A percentile compares a stretch with the other conserved stretches of the same genome.
Conservation (phyloP, 306 rosid genomes). For the Potentilla sterilis region DNA sequence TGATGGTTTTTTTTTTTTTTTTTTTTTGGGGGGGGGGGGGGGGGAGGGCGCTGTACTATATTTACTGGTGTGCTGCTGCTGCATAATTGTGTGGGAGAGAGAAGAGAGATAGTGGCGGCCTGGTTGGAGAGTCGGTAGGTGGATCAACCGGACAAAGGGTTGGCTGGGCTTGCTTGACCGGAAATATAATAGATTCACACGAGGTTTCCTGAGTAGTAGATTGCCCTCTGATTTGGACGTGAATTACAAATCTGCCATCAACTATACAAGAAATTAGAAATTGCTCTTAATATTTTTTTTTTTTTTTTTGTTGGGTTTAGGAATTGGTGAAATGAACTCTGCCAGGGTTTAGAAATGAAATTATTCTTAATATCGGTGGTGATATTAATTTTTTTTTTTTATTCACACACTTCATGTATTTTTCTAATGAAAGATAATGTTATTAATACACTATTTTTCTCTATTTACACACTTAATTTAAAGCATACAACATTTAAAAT, state of each 20-base stretch:
- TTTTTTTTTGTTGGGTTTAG: too few species aligned
- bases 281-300: too few species aligned
- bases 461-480: too few species aligned
- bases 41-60: background rate
- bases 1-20: background rate
- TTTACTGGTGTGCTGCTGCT: slow-evolving; percentile 10
- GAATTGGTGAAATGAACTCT: too few species aligned
- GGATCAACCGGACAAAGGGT: background rate
- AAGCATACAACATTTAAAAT: too few species aligned
- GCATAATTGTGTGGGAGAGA: background rate
- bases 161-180: slow-evolving; percentile 29
- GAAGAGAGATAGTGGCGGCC: background rate
- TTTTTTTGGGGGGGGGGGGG: background rate
- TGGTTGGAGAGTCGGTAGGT: slow-evolving; percentile 1
- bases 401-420: too few species aligned
- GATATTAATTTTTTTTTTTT: too few species aligned
- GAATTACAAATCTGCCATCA: background rate
- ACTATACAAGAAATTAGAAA: too few species aligned
- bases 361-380: too few species aligned
- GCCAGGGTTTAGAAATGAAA: too few species aligned
- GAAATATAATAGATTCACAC: background rate
- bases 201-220: background rate
- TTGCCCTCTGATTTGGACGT: background rate
- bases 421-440: too few species aligned
- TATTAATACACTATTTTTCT: too few species aligned